These are phyloP conservation scores for Borovskyia barvae DNA, from an alignment of 208 protist genomes.

Conservation along the genomic window DNA sequence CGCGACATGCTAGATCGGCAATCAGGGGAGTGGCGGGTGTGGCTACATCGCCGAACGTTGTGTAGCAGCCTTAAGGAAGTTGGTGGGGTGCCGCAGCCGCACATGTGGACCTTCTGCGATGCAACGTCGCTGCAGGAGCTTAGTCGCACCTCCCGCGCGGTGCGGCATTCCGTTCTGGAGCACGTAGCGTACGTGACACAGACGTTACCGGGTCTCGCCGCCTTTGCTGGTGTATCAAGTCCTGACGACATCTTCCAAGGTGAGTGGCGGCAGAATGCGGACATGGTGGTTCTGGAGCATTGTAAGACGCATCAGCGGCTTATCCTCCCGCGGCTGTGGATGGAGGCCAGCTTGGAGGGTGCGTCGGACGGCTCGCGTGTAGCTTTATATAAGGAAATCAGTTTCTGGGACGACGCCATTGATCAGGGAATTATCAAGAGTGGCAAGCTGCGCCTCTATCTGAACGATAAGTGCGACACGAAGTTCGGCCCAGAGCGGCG, in stretches of 20 bases:
- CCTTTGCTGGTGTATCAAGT: slow-evolving; percentile 7
- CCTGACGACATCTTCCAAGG: slow-evolving; percentile 6
- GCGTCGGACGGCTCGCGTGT: background rate
- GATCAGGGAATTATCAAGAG: slow-evolving; percentile 41
- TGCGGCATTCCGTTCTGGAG: slow-evolving; percentile 21
- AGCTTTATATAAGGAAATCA: background rate
- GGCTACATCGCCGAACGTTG: slow-evolving; percentile 8
- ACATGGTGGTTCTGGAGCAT: slow-evolving; percentile 21
- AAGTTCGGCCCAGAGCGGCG: slow-evolving; percentile 45
- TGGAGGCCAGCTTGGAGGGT: background rate
- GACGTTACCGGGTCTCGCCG: slow-evolving; percentile 4
- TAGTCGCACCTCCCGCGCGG: slow-evolving; percentile 2
- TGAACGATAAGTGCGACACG: slow-evolving; percentile 72
- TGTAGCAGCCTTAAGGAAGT: background rate
- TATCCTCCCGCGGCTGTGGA: slow-evolving; percentile 9
- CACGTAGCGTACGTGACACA: slow-evolving; percentile 21
- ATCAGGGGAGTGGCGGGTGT: slow-evolving; percentile 3
- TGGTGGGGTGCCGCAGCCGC: slow-evolving; percentile 16
- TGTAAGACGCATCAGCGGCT: slow-evolving; percentile 1
- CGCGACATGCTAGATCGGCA: slow-evolving; percentile 8
- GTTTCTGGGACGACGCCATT: slow-evolving; percentile 38
- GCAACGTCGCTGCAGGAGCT: slow-evolving; percentile 12
- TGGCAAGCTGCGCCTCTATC: slow-evolving; percentile 63
- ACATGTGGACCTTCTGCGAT: slow-evolving; percentile 26
- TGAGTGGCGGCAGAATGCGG: slow-evolving; percentile 1